Evolutionary conservation across 257 asterid genomes (phyloP).

Genomic region (Scutellaria barbata): DNA sequence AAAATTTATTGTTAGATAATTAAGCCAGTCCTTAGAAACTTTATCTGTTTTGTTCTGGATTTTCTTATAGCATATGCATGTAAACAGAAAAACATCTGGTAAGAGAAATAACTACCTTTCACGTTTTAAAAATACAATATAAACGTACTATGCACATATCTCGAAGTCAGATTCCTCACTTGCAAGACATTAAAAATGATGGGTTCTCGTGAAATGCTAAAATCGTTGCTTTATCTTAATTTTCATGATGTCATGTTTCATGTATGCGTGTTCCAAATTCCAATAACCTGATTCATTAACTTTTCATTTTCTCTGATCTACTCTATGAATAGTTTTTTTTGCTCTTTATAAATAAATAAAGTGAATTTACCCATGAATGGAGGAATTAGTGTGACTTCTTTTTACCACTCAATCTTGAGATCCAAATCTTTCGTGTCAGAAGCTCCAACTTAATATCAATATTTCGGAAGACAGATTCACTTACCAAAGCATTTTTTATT

Average conservation of each 20-base stretch:
- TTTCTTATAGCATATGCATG: conserved; percentile 5
- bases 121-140: neutral
- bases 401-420: neutral
- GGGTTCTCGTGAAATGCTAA: neutral
- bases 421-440: conserved; percentile 3
- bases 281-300: too few species aligned
- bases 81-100: conserved; percentile 1
- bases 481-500: neutral
- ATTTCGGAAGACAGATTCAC: neutral
- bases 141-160: neutral
- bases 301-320: too few species aligned
- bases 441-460: neutral
- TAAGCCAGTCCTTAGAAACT: neutral
- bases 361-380: too few species aligned
- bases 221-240: neutral
- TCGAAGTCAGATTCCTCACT: neutral
- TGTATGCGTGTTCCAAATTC: too few species aligned
- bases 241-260: too few species aligned
- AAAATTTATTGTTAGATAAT: conserved; percentile 3
- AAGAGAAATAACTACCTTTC: neutral
- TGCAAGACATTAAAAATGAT: neutral
- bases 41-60: conserved; percentile 22
- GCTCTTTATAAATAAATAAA: too few species aligned
- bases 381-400: neutral
- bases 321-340: too few species aligned